Percentiles rank a stretch among this genome's conserved stretches.
Evolutionary conservation across 2,329 filamentous ascomycete species (phyloP).

Genomic region (Sclerotinia spermophila): DNA sequence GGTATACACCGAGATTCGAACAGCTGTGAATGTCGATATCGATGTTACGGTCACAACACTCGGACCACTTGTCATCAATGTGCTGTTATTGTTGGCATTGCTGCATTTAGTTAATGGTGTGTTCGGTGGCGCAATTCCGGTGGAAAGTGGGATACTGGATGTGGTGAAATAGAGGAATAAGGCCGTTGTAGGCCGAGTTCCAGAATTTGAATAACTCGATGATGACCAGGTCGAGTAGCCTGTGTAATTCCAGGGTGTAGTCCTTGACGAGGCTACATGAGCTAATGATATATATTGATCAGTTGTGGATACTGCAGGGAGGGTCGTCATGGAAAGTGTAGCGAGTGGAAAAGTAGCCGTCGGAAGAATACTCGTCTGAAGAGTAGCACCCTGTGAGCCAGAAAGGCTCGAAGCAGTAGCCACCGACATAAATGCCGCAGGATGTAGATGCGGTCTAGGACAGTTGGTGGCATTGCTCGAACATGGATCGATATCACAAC

Average conservation of each 20-base stretch:
- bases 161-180: background rate
- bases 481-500: slow-evolving; percentile 22
- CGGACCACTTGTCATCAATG: background rate
- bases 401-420: background rate
- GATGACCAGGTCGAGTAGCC: background rate
- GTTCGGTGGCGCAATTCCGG: background rate
- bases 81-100: background rate
- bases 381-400: background rate
- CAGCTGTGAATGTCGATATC: background rate
- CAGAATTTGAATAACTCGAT: background rate
- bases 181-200: background rate
- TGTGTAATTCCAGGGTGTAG: background rate
- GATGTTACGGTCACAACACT: background rate
- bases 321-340: too few relatives aligned
- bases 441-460: background rate
- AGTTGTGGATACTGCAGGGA: background rate
- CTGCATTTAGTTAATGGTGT: background rate
- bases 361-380: background rate
- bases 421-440: background rate
- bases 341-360: background rate
- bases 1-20: background rate
- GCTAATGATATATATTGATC: background rate
- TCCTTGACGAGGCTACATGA: background rate
- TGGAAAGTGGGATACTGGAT: background rate
- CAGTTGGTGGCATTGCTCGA: background rate